Evolutionary conservation across 148 eudicot species (phyloP), one percentile per base, ranked within the genome.

Genomic region (Gaultheria prostrata): DNA sequence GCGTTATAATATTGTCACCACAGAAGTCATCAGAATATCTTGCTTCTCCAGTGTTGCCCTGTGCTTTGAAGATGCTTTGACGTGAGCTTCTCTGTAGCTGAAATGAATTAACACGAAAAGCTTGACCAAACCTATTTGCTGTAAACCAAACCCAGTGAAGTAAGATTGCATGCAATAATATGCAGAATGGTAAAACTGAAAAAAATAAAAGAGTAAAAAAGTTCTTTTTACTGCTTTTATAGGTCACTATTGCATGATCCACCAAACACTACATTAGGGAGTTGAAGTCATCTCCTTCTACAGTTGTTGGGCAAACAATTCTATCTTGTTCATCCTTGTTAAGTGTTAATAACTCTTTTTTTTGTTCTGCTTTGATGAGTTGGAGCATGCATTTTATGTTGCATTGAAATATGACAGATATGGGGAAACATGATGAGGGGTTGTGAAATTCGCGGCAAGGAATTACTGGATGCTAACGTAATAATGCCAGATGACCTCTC

Each of bases 371-470:
- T 63, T 48, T 35, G 24, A 69, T 21, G 56, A 81, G 67, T 59
- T 17, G 35, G 49, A 13, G 51, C 61, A 21, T 46, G 11, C 80
- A 10, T 61, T 61, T 12, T 54, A 7, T 77, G 50, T 30, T 74
- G 46, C 48, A 17, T 53, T 46, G 39, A 71, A 82, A 74, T 88
- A 72, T 8, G 76, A 61, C 90, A 96, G 99, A 87, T 97, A 50
- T 94, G 99, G 99, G 94, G 84, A 77, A 88, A 92, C 85, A 88
- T 91, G 90, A 97, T 97, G 98, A 90, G 61, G 72, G 82, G 90
- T 4, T 85, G 87, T 54, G 98, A 93, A 87, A 73, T 82, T 26
- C 86, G 78, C 39, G 96, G 97, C 76, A 92, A 86, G 79, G 98
- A 92, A 69, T 86, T 97, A 33, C 61, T 97, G 21, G 94, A 93